Evolutionary conservation across 495 filamentous ascomycete genomes (phyloP).

Genomic region (Hapsidospora chrysogenum): DNA sequence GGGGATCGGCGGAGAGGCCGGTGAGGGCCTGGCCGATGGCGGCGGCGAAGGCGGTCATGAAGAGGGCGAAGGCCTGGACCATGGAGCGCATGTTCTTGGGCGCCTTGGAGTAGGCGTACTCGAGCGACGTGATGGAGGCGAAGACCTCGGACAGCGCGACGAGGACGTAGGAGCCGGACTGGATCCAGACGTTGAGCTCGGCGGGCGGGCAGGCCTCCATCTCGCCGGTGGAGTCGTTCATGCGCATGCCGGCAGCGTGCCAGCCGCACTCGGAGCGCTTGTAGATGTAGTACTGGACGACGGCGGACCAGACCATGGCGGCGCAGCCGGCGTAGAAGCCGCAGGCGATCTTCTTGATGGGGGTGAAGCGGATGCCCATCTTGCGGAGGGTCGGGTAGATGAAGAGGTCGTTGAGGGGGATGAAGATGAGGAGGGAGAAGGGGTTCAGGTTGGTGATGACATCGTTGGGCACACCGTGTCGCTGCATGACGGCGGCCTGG

Average conservation of each 20-base stretch:
- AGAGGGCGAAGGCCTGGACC: constrained; percentile 49
- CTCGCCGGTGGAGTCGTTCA: background rate
- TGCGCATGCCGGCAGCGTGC: background rate
- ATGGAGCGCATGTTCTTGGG: constrained; percentile 63
- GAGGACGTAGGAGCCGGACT: constrained; percentile 40
- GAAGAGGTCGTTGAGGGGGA: constrained; percentile 53
- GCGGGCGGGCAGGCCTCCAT: background rate
- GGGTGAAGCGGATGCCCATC: constrained; percentile 46
- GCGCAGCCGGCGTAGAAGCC: constrained; percentile 44
- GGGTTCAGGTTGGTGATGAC: constrained; percentile 66
- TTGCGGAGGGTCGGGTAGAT: constrained; percentile 53
- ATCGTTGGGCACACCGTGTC: constrained; percentile 62
- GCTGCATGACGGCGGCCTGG: constrained; percentile 54
- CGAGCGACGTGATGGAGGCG: constrained; percentile 18
- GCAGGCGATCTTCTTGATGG: constrained; percentile 54
- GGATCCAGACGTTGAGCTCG: constrained; percentile 28
- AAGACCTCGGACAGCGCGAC: constrained; percentile 49
- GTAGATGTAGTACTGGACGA: constrained; percentile 60
- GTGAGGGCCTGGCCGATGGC: constrained; percentile 56
- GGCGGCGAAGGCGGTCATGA: constrained; percentile 51
- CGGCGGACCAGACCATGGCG: constrained; percentile 49
- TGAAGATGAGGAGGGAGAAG: constrained; percentile 59
- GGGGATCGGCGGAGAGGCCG: constrained; percentile 45
- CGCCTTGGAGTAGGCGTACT: constrained; percentile 64
- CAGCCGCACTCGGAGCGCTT: constrained; percentile 5